Conservation (phyloP, 129 eudicot species). For the Centaurea solstitialis region DNA sequence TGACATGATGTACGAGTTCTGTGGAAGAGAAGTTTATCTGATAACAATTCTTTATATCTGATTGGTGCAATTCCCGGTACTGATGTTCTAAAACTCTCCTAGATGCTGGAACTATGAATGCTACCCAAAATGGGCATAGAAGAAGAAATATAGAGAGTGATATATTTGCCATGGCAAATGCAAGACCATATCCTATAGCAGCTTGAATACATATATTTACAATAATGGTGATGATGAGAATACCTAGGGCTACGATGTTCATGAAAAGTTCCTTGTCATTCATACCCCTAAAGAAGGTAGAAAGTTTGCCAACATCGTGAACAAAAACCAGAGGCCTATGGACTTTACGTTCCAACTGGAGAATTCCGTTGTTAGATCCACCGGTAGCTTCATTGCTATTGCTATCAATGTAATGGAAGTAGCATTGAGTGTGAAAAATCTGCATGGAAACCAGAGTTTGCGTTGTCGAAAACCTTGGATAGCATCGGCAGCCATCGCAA, state of each 20-base stretch:
- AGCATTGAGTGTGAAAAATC: conserved; percentile 14
- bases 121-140: neutral
- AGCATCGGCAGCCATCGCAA: conserved; percentile 18
- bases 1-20: too few relatives aligned
- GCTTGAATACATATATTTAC: neutral
- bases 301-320: neutral
- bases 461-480: neutral
- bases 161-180: neutral
- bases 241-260: neutral
- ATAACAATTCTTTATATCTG: neutral
- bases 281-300: neutral
- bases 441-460: conserved; percentile 23
- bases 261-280: neutral
- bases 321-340: neutral
- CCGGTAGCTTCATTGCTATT: neutral
- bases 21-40: neutral
- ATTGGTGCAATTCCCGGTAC: neutral
- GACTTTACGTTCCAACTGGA: neutral
- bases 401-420: neutral
- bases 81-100: neutral
- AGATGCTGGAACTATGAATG: conserved; percentile 8
- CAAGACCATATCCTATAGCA: accelerated
- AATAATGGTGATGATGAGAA: neutral
- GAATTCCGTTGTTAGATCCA: neutral
- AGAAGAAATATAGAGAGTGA: neutral